phyloP scores from a whole-genome alignment of 371 early-diverging fungal species.

The Syncephalis plumigaleata region DNA sequence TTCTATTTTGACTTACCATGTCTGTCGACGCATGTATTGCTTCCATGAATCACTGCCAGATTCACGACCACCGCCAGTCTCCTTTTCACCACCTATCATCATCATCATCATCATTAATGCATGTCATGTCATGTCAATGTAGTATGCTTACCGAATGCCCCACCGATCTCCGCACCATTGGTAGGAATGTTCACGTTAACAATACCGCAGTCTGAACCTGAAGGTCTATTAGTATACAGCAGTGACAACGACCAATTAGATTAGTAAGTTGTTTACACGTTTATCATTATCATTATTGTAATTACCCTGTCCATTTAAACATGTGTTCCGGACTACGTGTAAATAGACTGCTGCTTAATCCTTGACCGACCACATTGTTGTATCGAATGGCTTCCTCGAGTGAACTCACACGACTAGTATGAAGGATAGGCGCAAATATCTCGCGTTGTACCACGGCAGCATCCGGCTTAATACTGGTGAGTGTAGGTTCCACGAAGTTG shows the following conservation, averaged over 20 bases:
- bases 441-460: slow-evolving; percentile 81
- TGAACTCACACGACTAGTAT: slow-evolving; percentile 64
- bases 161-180: slow-evolving; percentile 95
- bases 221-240: slow-evolving; percentile 22
- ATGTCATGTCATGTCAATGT: no score
- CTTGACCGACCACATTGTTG: slow-evolving; percentile 88
- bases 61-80: slow-evolving; percentile 94
- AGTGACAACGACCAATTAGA: background rate
- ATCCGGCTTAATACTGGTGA: slow-evolving; percentile 56
- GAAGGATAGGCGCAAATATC: slow-evolving; percentile 90
- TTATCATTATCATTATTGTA: background rate
- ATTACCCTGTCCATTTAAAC: slow-evolving; percentile 80
- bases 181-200: slow-evolving; percentile 96
- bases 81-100: slow-evolving; percentile 69
- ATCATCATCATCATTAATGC: no score
- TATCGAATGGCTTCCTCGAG: slow-evolving; percentile 74
- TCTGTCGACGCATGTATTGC: slow-evolving; percentile 44
- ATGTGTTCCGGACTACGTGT: slow-evolving; percentile 64
- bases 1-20: slow-evolving; percentile 7
- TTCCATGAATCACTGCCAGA: slow-evolving; percentile 91
- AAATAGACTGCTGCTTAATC: slow-evolving; percentile 78
- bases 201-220: slow-evolving; percentile 93
- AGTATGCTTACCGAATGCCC: slow-evolving; percentile 53
- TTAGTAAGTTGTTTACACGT: no score
- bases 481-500: slow-evolving; percentile 92